Evolutionary conservation across 805 yeast species (phyloP), one percentile per base, ranked within the genome.

Genomic region (Zygosaccharomyces lentus): DNA sequence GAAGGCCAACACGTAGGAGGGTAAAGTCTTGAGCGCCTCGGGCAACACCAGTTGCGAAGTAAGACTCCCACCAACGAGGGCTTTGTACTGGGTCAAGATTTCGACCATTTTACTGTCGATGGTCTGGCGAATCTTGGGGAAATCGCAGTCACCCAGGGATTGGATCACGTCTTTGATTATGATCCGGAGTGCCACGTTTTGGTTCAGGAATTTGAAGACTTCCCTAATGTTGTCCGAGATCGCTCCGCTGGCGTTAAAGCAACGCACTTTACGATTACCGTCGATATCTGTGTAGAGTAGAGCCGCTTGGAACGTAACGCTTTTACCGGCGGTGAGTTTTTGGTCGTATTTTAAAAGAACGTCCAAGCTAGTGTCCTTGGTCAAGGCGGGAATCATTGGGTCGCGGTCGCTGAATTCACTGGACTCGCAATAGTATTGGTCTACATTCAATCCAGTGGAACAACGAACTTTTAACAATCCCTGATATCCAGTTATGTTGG

Each of bases 291-390:
- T 90, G 62, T 89, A 91, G 45, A 93, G 69, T 23, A 93, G 55
- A 0, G 98, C 97, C 1, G 87, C 84, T 67, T 93, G 99, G 71
- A 91, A 87, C 63, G 88, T 93, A 17, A 87, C 85, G 63, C 89
- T 96, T 31, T 76, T 73, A 49, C 79, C 79, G 1, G 84, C 72
- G 47, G 81, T 78, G 12, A 61, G 49, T 49, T 79, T 80, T 2
- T 88, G 88, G 59, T 89, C 96, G 58, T 87, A 84, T 38, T 74
- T 75, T 56, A 91, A 79, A 43, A 87, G 73, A 2, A 87, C 82
- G 8, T 87, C 83, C 39, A 87, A 64, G 4, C 83, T 74, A 37
- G 84, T 82, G 52, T 86, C 81, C 13, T 75, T 72, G 34, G 74
- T 74, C 24, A 88, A 65, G 5, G 78, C 69, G 0, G 95, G 88